Percentiles rank a stretch among this genome's conserved stretches.
phyloP scores from a whole-genome alignment of 768 basidiomycete species.

The Lentinula raphanica region DNA sequence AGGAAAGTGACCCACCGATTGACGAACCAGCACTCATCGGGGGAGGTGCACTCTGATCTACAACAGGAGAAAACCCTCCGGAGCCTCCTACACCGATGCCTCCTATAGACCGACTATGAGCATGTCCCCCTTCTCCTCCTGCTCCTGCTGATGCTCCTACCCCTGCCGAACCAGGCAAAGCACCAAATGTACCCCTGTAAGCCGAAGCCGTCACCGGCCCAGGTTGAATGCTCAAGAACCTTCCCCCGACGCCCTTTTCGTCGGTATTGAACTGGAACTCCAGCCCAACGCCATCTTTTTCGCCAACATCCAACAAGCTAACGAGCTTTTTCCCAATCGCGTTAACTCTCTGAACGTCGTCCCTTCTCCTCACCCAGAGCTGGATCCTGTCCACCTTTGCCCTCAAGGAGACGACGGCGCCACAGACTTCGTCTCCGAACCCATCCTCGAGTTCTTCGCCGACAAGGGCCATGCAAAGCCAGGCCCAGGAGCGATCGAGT shows the following conservation, averaged over 20 bases:
- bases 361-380: conserved; percentile 79
- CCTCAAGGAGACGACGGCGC: conserved; percentile 81
- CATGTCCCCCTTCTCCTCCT: conserved; percentile 35
- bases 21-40: conserved; percentile 20
- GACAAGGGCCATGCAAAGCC: conserved; percentile 87
- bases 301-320: conserved; percentile 77
- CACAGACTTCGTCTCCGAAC: conserved; percentile 73
- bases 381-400: conserved; percentile 89
- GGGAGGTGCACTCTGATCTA: conserved; percentile 12
- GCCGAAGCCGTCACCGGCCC: conserved; percentile 53
- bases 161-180: conserved; percentile 10
- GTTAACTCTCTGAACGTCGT: conserved; percentile 82
- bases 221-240: conserved; percentile 76
- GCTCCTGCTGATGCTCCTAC: background rate
- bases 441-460: conserved; percentile 74
- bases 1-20: too few relatives aligned
- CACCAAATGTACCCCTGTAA: conserved; percentile 63
- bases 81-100: background rate
- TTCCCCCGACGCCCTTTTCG: conserved; percentile 54
- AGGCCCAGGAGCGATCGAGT: conserved; percentile 85
- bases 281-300: conserved; percentile 78
- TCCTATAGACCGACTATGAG: background rate
- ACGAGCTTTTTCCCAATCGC: conserved; percentile 78
- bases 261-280: conserved; percentile 96
- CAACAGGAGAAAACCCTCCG: conserved; percentile 8